Evolutionary conservation across 805 yeast species (phyloP).

Genomic region (Candida krabiensis): DNA sequence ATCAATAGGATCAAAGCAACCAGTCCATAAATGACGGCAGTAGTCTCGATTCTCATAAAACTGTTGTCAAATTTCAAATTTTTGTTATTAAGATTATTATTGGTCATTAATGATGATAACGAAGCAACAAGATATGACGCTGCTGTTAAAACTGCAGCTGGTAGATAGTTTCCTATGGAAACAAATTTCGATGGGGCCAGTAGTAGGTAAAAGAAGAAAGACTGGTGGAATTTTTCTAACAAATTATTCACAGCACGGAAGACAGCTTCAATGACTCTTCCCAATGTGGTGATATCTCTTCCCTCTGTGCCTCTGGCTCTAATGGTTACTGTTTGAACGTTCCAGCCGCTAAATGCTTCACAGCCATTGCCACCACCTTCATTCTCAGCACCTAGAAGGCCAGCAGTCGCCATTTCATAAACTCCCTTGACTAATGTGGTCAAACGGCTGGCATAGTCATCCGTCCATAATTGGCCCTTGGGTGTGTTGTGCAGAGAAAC

Average conservation of each 20-base stretch:
- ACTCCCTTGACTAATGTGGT: slow-evolving; percentile 64
- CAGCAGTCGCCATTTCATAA: slow-evolving; percentile 67
- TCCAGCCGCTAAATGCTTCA: slow-evolving; percentile 95
- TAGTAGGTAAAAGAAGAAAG: slow-evolving; percentile 88
- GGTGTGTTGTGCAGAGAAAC: slow-evolving; percentile 65
- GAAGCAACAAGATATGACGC: slow-evolving; percentile 70
- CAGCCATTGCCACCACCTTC: slow-evolving; percentile 53
- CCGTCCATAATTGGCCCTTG: slow-evolving; percentile 42
- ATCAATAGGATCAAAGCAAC: slow-evolving; percentile 31
- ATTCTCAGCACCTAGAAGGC: slow-evolving; percentile 39
- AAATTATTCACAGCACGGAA: slow-evolving; percentile 89
- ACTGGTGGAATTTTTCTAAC: slow-evolving; percentile 94
- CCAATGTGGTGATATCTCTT: slow-evolving; percentile 85
- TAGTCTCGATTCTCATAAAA: slow-evolving; percentile 22
- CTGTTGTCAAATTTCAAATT: slow-evolving; percentile 5
- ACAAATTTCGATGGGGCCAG: slow-evolving; percentile 79
- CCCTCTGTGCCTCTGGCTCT: slow-evolving; percentile 57
- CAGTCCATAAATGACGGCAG: slow-evolving; percentile 30
- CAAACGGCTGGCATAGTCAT: slow-evolving; percentile 56
- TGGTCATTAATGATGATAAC: slow-evolving; percentile 51
- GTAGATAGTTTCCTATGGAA: slow-evolving; percentile 90
- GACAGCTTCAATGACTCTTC: slow-evolving; percentile 83
- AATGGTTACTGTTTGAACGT: slow-evolving; percentile 85
- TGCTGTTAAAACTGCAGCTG: slow-evolving; percentile 75
- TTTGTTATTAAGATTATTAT: slow-evolving; percentile 32